A percentile compares a stretch with the other conserved stretches of the same genome.
phyloP scores from a whole-genome alignment of 768 basidiomycete genomes.

The Leccinum arenicola region DNA sequence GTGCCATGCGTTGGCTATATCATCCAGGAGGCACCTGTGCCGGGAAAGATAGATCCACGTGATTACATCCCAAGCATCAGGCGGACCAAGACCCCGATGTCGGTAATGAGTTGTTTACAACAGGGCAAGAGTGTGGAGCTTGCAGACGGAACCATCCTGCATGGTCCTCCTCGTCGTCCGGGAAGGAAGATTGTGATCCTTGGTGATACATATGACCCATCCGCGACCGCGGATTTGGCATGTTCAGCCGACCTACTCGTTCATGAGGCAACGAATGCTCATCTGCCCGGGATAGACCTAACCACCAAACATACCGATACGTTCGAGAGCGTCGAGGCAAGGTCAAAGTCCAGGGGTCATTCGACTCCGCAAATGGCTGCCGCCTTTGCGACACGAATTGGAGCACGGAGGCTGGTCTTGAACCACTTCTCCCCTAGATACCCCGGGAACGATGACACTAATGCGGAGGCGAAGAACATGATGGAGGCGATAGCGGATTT shows the following conservation, averaged over 20 bases:
- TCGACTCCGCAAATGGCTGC: slow-evolving; percentile 93
- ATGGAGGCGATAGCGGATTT: slow-evolving; percentile 64
- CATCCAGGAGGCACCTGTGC: slow-evolving; percentile 63
- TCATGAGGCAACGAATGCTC: slow-evolving; percentile 90
- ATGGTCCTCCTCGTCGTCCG: slow-evolving; percentile 59
- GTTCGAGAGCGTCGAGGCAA: slow-evolving; percentile 55
- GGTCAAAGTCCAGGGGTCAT: slow-evolving; percentile 76
- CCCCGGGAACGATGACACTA: slow-evolving; percentile 57
- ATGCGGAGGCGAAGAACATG: slow-evolving; percentile 45
- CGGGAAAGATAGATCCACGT: slow-evolving; percentile 73
- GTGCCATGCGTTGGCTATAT: slow-evolving; percentile 82
- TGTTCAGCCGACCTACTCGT: slow-evolving; percentile 68
- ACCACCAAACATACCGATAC: slow-evolving; percentile 61
- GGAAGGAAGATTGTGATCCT: slow-evolving; percentile 80
- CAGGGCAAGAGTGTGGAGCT: slow-evolving; percentile 62
- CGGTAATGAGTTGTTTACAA: slow-evolving; percentile 64
- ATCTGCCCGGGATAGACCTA: slow-evolving; percentile 63
- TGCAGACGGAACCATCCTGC: slow-evolving; percentile 67
- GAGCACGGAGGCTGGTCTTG: slow-evolving; percentile 61
- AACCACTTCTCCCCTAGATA: slow-evolving; percentile 89
- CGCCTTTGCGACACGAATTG: slow-evolving; percentile 64
- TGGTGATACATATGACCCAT: slow-evolving; percentile 83
- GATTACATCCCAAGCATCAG: slow-evolving; percentile 66
- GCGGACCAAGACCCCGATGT: slow-evolving; percentile 67
- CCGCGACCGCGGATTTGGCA: slow-evolving; percentile 59